These are phyloP conservation scores for Candida wancherniae DNA, from an alignment of 805 yeast species.

Conservation along the genomic window DNA sequence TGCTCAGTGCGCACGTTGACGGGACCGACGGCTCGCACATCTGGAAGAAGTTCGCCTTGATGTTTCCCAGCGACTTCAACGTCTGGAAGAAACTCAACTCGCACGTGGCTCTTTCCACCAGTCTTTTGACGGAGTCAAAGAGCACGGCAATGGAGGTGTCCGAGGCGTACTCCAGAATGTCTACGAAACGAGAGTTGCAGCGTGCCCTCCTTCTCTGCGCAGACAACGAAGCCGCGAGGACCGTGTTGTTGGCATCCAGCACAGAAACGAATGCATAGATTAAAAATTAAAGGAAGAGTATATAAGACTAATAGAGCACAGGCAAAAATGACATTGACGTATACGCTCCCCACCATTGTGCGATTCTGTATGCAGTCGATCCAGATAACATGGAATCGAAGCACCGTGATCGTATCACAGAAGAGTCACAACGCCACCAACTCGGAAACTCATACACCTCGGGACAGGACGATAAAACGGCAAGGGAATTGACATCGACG, in stretches of 20 bases:
- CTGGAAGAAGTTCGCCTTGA: conserved; percentile 68
- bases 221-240: conserved; percentile 13
- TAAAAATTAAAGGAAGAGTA: too few species aligned
- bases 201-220: conserved; percentile 67
- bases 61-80: conserved; percentile 65
- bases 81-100: conserved; percentile 67
- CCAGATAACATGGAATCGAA: too few species aligned
- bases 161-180: conserved; percentile 44
- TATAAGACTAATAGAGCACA: too few species aligned
- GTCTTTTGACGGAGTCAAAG: conserved; percentile 45
- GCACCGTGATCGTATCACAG: too few species aligned
- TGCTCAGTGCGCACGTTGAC: conserved; percentile 42
- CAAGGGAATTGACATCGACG: too few species aligned
- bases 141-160: conserved; percentile 50
- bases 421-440: too few species aligned
- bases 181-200: conserved; percentile 53
- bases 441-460: too few species aligned
- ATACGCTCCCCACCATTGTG: too few species aligned
- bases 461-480: too few species aligned
- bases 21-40: conserved; percentile 18
- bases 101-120: conserved; percentile 54
- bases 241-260: conserved; percentile 1
- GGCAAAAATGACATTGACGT: too few species aligned
- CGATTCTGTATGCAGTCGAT: too few species aligned
- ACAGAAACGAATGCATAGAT: too few species aligned